These are phyloP conservation scores for Avicennia marina DNA, from an alignment of 257 asterid genomes.

Conservation along the genomic window DNA sequence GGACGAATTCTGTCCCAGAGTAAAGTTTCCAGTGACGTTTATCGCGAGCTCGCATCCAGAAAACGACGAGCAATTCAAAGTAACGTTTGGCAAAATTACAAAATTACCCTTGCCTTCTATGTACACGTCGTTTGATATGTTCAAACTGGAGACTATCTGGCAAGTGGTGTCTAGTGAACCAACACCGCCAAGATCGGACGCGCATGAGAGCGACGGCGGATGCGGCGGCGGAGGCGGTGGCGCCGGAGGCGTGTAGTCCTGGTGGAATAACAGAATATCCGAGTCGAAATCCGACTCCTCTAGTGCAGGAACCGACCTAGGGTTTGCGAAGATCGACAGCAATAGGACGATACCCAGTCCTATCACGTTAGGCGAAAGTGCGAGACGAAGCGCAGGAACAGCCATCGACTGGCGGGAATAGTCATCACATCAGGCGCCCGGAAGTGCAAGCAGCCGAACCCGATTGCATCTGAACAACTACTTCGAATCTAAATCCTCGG, in stretches of 20 bases:
- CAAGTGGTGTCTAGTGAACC: constrained; percentile 91
- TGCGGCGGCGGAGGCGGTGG: constrained; percentile 99
- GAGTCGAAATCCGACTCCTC: constrained; percentile 35
- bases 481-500: constrained; percentile 18
- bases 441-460: constrained; percentile 18
- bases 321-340: constrained; percentile 33
- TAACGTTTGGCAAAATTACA: constrained; percentile 64
- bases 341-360: constrained; percentile 26
- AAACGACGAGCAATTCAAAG: constrained; percentile 58
- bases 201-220: constrained; percentile 85
- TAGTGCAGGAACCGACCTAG: constrained; percentile 27
- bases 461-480: constrained; percentile 43
- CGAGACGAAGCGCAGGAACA: constrained; percentile 21
- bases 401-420: constrained; percentile 49
- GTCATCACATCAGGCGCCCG: constrained; percentile 52
- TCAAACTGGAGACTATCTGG: constrained; percentile 62
- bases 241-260: constrained; percentile 98
- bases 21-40: constrained; percentile 69
- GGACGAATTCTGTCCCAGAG: constrained; percentile 55
- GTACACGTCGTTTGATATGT: constrained; percentile 65
- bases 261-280: constrained; percentile 57
- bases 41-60: constrained; percentile 74
- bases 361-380: constrained; percentile 17
- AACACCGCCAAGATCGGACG: constrained; percentile 84
- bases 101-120: constrained; percentile 86